These are phyloP conservation scores for Aspergillus nomiae DNA, from an alignment of 2,329 filamentous ascomycete genomes.

Conservation along the genomic window DNA sequence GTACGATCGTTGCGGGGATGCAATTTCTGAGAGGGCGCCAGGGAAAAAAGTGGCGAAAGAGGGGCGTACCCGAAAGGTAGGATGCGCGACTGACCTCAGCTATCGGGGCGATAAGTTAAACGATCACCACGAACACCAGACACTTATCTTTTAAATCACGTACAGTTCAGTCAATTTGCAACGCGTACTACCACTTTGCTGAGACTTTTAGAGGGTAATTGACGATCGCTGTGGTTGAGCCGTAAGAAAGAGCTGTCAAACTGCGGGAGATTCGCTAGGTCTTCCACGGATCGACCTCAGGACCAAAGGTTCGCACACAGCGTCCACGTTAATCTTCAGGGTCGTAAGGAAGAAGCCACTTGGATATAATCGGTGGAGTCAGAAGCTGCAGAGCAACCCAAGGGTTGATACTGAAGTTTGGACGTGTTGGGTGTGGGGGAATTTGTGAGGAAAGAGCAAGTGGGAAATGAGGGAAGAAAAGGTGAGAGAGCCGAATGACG, in stretches of 20 bases:
- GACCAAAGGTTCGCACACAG: constrained; percentile 24
- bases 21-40: constrained; percentile 11
- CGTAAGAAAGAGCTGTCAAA: constrained; percentile 33
- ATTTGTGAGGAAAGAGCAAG: constrained; percentile 2
- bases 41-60: constrained; percentile 16
- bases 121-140: neutral
- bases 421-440: constrained; percentile 1
- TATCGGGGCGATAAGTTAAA: constrained; percentile 7
- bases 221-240: constrained; percentile 27
- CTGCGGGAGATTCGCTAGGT: constrained; percentile 35
- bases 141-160: neutral
- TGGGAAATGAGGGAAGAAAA: neutral
- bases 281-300: constrained; percentile 32
- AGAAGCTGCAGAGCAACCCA: constrained; percentile 1
- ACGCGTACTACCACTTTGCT: constrained; percentile 5
- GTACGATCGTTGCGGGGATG: constrained; percentile 9
- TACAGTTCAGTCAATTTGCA: constrained; percentile 1
- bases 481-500: constrained; percentile 1
- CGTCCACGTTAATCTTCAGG: constrained; percentile 14
- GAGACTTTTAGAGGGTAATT: constrained; percentile 5
- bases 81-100: constrained; percentile 7
- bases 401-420: neutral
- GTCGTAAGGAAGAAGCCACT: neutral
- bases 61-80: constrained; percentile 15
- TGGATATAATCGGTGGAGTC: neutral